Percentiles rank a stretch among this genome's conserved stretches.
phyloP scores from a whole-genome alignment of 768 basidiomycete genomes.

The Cystobasidium onofrii region DNA sequence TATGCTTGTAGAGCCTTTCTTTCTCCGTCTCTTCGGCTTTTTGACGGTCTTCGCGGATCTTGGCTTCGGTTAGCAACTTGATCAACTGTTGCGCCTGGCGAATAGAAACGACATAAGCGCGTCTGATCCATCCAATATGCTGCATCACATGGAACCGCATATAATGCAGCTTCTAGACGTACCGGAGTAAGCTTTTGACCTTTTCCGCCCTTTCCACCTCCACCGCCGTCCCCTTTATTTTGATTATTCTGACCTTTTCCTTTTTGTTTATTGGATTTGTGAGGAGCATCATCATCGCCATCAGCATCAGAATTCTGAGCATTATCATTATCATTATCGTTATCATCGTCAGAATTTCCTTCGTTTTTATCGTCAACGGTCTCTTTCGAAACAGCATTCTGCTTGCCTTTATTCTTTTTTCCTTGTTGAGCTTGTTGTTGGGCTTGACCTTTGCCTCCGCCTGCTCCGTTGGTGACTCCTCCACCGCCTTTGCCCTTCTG shows the following conservation, averaged over 20 bases:
- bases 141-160: no score
- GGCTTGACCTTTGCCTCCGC: neutral
- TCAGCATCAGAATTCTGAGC: neutral
- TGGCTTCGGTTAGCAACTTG: conserved; percentile 19
- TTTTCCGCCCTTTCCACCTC: neutral
- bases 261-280: neutral
- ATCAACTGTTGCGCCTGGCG: conserved; percentile 9
- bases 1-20: neutral
- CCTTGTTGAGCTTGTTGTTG: conserved; percentile 6
- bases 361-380: neutral
- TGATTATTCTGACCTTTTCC: conserved; percentile 6
- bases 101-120: no score
- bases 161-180: no score
- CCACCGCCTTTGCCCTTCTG: neutral
- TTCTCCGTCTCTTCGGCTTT: neutral
- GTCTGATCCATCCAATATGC: neutral
- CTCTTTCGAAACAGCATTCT: neutral
- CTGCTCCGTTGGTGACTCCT: neutral
- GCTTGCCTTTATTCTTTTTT: conserved; percentile 15
- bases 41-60: conserved; percentile 12
- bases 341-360: conserved; percentile 10
- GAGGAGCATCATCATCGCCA: neutral
- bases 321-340: neutral
- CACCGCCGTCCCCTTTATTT: neutral
- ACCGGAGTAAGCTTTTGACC: conserved; percentile 17